These are phyloP conservation scores for Eucalyptus pauciflora DNA, from an alignment of 345 rosid genomes.

Conservation along the genomic window DNA sequence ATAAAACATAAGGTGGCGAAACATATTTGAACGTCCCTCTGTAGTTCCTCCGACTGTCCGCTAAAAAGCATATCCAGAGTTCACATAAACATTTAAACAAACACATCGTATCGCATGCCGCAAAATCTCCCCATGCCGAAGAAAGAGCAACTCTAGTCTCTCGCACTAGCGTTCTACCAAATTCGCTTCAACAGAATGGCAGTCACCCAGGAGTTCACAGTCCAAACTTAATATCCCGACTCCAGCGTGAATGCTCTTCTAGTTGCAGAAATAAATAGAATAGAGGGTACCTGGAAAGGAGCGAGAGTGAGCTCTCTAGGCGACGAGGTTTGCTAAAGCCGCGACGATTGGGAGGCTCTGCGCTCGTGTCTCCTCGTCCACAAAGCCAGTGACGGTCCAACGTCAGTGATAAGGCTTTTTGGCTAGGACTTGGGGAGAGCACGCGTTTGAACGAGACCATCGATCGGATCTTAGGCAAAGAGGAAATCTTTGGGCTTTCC, in stretches of 20 bases:
- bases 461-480: not conserved
- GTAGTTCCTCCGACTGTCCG: not conserved
- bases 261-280: not conserved
- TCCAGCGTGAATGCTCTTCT: not conserved
- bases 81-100: not conserved
- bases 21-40: not conserved
- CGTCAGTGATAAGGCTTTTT: not conserved
- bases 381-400: not conserved
- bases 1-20: not conserved
- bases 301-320: not conserved
- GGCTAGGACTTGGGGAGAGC: not conserved
- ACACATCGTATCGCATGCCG: not conserved
- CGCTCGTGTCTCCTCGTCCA: not conserved
- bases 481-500: not conserved
- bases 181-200: not conserved
- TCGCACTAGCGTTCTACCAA: not conserved
- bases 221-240: not conserved
- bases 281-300: not conserved
- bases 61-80: not conserved
- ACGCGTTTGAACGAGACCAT: not conserved
- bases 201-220: not conserved
- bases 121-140: not conserved
- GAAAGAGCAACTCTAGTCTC: not conserved
- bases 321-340: not conserved
- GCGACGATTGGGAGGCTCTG: not conserved